phyloP scores from a whole-genome alignment of 148 eudicot genomes.

The Vaccinium darrowii region DNA sequence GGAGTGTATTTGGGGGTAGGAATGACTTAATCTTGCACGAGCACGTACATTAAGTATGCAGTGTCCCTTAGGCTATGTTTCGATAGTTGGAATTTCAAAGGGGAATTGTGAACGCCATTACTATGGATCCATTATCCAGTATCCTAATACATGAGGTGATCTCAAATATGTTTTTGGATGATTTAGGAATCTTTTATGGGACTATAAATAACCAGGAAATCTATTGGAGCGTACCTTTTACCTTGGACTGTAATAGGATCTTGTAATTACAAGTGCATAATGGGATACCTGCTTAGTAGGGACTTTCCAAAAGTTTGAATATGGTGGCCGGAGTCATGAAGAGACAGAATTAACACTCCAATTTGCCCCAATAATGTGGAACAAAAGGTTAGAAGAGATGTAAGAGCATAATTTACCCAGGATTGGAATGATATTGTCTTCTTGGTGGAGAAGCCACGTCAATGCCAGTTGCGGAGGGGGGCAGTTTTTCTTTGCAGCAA shows the following conservation, averaged over 20 bases:
- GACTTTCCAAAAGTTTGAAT: neutral
- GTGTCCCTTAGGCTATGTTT: neutral
- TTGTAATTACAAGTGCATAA: neutral
- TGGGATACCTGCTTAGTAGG: neutral
- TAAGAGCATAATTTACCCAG: constrained; percentile 14
- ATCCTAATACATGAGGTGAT: neutral
- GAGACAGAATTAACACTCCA: neutral
- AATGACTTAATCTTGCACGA: neutral
- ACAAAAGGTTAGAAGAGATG: neutral
- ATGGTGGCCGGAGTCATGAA: neutral
- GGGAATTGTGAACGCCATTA: neutral
- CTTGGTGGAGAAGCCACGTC: constrained; percentile 26
- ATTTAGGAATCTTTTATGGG: too few species aligned
- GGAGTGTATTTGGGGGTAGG: neutral
- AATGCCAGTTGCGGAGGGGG: constrained; percentile 24
- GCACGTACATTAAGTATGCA: neutral
- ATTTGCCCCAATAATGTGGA: neutral
- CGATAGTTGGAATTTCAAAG: neutral
- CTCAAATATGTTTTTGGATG: too few species aligned
- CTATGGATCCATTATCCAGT: neutral
- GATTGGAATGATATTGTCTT: constrained; percentile 20
- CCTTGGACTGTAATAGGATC: neutral
- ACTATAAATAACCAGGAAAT: too few species aligned
- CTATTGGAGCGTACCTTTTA: too few species aligned
- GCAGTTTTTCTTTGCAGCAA: constrained; percentile 18